These are phyloP conservation scores for Penicillium polonicum DNA, from an alignment of 2,329 filamentous ascomycete genomes.

Conservation along the genomic window DNA sequence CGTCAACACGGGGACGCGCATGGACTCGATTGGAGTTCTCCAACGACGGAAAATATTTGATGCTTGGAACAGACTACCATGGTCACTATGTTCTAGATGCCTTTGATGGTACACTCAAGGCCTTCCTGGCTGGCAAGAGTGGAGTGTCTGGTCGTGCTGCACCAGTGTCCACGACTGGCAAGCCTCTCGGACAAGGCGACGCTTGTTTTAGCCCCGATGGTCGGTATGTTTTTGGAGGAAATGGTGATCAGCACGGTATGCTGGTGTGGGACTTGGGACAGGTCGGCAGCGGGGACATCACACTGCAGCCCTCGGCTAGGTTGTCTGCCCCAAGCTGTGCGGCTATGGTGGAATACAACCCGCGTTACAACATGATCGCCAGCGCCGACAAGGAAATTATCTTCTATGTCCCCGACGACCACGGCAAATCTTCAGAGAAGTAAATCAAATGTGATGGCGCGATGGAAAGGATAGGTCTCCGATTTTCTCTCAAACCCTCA, in stretches of 20 bases:
- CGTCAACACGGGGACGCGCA: slow-evolving; percentile 47
- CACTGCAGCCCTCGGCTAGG: slow-evolving; percentile 40
- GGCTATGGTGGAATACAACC: slow-evolving; percentile 82
- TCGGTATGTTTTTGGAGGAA: slow-evolving; percentile 82
- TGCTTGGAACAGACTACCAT: slow-evolving; percentile 77
- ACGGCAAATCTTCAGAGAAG: slow-evolving; percentile 34
- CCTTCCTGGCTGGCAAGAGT: slow-evolving; percentile 60
- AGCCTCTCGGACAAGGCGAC: slow-evolving; percentile 63
- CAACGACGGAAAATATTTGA: slow-evolving; percentile 86
- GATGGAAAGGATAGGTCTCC: neutral
- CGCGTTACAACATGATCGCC: slow-evolving; percentile 85
- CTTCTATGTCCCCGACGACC: slow-evolving; percentile 72
- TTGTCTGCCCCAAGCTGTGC: slow-evolving; percentile 56
- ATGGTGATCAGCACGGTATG: slow-evolving; percentile 64
- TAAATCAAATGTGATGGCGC: slow-evolving; percentile 16
- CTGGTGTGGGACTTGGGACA: slow-evolving; percentile 81
- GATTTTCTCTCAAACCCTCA: neutral
- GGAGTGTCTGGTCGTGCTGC: slow-evolving; percentile 50
- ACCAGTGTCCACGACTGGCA: slow-evolving; percentile 54
- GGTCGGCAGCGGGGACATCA: slow-evolving; percentile 56
- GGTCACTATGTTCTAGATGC: slow-evolving; percentile 94
- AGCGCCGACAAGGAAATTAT: slow-evolving; percentile 82
- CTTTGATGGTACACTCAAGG: slow-evolving; percentile 77
- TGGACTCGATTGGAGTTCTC: slow-evolving; percentile 96
- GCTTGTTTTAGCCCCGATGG: slow-evolving; percentile 89